Percentiles rank a stretch among this genome's conserved stretches.
Conservation (phyloP, 1,139 yeast genomes). For the Diutina mesorugosa region DNA sequence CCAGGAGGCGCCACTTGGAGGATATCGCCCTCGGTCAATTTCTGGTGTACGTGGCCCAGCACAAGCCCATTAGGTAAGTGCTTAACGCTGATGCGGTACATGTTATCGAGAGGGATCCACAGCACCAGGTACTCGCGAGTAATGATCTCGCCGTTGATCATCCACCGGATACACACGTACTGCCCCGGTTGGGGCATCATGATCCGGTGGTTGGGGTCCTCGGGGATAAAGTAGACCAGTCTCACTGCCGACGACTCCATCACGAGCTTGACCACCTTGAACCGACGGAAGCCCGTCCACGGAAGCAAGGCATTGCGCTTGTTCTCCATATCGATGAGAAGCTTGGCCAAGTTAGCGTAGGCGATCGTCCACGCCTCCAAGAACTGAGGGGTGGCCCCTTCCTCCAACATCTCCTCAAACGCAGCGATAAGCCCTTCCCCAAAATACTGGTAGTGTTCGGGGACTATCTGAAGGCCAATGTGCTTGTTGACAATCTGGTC, state of each 20-base stretch:
- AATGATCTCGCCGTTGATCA: slow-evolving; percentile 15
- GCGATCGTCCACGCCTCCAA: slow-evolving; percentile 55
- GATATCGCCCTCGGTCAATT: slow-evolving; percentile 34
- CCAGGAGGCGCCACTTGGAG: slow-evolving; percentile 46
- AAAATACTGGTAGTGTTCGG: slow-evolving; percentile 57
- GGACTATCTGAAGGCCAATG: slow-evolving; percentile 45
- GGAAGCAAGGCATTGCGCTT: slow-evolving; percentile 28
- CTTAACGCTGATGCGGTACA: slow-evolving; percentile 42
- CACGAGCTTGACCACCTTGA: slow-evolving; percentile 28
- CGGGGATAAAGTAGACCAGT: slow-evolving; percentile 39
- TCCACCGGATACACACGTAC: slow-evolving; percentile 42
- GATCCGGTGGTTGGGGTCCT: slow-evolving; percentile 21
- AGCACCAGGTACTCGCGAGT: slow-evolving; percentile 45
- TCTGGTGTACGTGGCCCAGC: slow-evolving; percentile 40
- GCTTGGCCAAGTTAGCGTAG: slow-evolving; percentile 49
- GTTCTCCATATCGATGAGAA: slow-evolving; percentile 47
- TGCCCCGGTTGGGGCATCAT: slow-evolving; percentile 35
- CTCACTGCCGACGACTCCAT: slow-evolving; percentile 37
- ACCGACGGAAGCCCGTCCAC: slow-evolving; percentile 47
- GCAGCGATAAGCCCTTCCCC: slow-evolving; percentile 44
- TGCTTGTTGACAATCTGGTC: slow-evolving; percentile 53
- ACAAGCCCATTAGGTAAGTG: slow-evolving; percentile 22
- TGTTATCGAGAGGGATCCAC: slow-evolving; percentile 13
- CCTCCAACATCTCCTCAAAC: slow-evolving; percentile 41
- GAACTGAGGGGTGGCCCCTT: slow-evolving; percentile 43